phyloP scores from a whole-genome alignment of 106 monocot genomes.

The Amphibolis antarctica region DNA sequence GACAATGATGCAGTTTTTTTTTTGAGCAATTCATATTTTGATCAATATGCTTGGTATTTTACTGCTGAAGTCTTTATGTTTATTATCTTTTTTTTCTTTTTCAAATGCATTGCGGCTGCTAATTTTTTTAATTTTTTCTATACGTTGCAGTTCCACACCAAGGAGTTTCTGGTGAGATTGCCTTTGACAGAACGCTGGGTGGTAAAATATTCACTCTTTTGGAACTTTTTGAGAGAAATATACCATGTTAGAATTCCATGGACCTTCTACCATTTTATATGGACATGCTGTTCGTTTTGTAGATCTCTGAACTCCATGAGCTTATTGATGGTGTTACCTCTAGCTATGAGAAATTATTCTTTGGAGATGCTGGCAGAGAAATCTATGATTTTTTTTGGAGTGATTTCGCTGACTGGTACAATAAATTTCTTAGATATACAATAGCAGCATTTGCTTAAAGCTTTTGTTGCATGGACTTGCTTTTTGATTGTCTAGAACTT shows the following conservation, averaged over 20 bases:
- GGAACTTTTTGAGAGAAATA: too few species aligned
- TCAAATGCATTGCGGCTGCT: background rate
- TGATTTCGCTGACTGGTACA: slow-evolving; percentile 56
- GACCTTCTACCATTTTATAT: background rate
- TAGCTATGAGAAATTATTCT: slow-evolving; percentile 94
- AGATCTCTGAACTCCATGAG: slow-evolving; percentile 92
- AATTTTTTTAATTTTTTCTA: slow-evolving; percentile 1
- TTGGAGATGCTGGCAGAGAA: slow-evolving; percentile 94
- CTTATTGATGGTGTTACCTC: slow-evolving; percentile 79
- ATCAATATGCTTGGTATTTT: too few species aligned
- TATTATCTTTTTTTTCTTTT: background rate
- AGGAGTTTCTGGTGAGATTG: slow-evolving; percentile 41
- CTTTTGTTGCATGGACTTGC: background rate
- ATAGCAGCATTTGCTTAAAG: background rate
- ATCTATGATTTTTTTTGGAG: slow-evolving; percentile 97
- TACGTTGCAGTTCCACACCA: slow-evolving; percentile 56
- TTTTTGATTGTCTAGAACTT: background rate
- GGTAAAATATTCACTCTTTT: slow-evolving; percentile 53
- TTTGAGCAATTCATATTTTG: too few species aligned
- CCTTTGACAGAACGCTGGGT: slow-evolving; percentile 95
- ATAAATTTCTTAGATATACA: background rate
- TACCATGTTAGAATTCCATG: background rate
- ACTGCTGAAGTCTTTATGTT: background rate
- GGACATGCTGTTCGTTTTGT: background rate
- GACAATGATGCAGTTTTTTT: too few species aligned